Evolutionary conservation across 768 basidiomycete species (phyloP).

Genomic region (Galerina marginata): DNA sequence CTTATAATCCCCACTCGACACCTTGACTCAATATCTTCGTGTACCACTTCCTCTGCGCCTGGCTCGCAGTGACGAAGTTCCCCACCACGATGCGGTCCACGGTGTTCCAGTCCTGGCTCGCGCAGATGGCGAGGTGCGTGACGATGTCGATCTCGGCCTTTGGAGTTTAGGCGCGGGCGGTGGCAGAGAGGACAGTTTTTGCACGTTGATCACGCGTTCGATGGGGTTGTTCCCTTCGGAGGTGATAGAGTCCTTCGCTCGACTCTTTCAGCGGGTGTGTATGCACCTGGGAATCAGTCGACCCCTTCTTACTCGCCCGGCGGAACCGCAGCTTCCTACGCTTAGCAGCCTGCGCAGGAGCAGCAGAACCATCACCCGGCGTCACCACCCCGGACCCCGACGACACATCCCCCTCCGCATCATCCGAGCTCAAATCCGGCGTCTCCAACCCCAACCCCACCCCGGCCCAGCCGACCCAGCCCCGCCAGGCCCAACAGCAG

Average conservation of each 20-base stretch:
- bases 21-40: conserved; percentile 87
- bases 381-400: neutral
- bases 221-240: conserved; percentile 30
- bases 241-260: conserved; percentile 18
- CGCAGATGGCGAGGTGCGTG: conserved; percentile 96
- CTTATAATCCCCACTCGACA: conserved; percentile 85
- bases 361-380: neutral
- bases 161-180: conserved; percentile 76
- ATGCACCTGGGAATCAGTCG: conserved; percentile 19
- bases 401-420: conserved; percentile 19
- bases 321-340: conserved; percentile 23
- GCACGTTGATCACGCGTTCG: conserved; percentile 94
- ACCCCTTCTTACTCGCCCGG: conserved; percentile 16
- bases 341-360: conserved; percentile 23
- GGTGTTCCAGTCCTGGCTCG: conserved; percentile 89
- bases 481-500: conserved; percentile 4
- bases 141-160: conserved; percentile 95
- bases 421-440: conserved; percentile 26
- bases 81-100: conserved; percentile 91
- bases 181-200: conserved; percentile 95
- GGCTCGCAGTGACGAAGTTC: conserved; percentile 92
- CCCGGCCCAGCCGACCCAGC: neutral
- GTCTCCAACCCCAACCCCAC: neutral
- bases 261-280: neutral
- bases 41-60: conserved; percentile 98